Percentiles rank a stretch among this genome's conserved stretches.
Evolutionary conservation across 805 yeast species (phyloP).

Genomic region (Kurtzmaniella cleridarum): DNA sequence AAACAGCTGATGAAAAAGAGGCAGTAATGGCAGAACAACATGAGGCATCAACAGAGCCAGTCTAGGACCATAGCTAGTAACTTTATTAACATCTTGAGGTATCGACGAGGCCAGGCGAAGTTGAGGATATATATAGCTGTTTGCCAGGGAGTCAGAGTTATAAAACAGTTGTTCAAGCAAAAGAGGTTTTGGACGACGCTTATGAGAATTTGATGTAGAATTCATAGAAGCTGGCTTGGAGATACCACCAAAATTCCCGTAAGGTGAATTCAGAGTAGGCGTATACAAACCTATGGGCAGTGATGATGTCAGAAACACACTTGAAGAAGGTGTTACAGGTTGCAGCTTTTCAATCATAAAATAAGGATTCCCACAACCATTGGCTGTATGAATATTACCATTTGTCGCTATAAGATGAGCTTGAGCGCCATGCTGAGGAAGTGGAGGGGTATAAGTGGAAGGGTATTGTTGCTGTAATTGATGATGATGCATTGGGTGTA

Average conservation of each 20-base stretch:
- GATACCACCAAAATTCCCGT: too few relatives aligned
- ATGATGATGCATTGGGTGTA: constrained; percentile 4
- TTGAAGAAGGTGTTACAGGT: background rate
- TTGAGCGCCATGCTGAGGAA: constrained; percentile 1
- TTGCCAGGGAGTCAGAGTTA: background rate
- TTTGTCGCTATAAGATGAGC: constrained; percentile 5
- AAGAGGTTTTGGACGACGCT: background rate
- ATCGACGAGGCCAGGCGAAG: constrained; percentile 3
- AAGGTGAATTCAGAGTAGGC: background rate
- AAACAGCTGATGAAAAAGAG: constrained; percentile 35
- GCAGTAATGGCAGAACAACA: constrained; percentile 33
- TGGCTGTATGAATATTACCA: too few relatives aligned
- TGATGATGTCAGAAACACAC: background rate
- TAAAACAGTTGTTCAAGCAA: background rate
- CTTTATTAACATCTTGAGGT: constrained; percentile 9
- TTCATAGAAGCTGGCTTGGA: background rate
- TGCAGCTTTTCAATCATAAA: too few relatives aligned
- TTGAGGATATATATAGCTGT: constrained; percentile 1
- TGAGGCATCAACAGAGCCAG: constrained; percentile 23
- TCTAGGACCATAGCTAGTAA: constrained; percentile 11
- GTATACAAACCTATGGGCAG: background rate
- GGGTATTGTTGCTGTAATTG: background rate
- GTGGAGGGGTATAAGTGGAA: background rate
- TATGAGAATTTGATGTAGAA: constrained; percentile 8
- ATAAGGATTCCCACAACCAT: too few relatives aligned